Evolutionary conservation across 23 red algal genomes (phyloP).

Genomic region (Chondrus crispus): DNA sequence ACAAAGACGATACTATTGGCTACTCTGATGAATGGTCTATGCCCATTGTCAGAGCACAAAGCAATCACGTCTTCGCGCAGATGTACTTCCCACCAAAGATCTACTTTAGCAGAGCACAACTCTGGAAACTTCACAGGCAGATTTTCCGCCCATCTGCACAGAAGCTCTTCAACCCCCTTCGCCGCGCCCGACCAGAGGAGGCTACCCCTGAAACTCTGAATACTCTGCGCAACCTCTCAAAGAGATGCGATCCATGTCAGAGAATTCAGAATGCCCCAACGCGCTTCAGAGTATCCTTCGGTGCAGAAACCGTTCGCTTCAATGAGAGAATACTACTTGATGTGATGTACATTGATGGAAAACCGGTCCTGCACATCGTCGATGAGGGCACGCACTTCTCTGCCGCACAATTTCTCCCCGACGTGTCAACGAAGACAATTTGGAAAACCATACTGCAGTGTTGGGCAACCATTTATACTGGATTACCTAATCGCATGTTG

Average conservation of each 20-base stretch:
- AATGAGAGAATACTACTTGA: not conserved
- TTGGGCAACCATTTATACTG: conserved; percentile 3
- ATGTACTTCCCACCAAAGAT: not conserved
- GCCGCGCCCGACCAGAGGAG: not conserved
- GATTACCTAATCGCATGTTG: conserved; percentile 44
- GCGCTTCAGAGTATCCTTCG: not conserved
- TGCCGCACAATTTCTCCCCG: not conserved
- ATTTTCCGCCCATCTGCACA: not conserved
- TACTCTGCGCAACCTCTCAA: not conserved
- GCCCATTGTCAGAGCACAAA: not conserved
- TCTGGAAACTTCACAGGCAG: not conserved
- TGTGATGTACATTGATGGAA: not conserved
- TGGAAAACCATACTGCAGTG: not conserved
- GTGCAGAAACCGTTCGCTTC: not conserved
- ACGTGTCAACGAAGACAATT: not conserved
- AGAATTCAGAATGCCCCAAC: not conserved
- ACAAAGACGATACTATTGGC: not conserved
- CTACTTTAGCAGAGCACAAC: not conserved
- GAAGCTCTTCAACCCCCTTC: not conserved
- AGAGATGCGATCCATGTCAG: not conserved
- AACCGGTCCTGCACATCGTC: not conserved
- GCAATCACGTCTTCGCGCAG: not conserved
- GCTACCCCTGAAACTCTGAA: not conserved
- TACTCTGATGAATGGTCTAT: not conserved
- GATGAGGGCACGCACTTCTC: not conserved